Conservation (phyloP, 768 basidiomycete species). For the Phlebiopsis gigantea region DNA sequence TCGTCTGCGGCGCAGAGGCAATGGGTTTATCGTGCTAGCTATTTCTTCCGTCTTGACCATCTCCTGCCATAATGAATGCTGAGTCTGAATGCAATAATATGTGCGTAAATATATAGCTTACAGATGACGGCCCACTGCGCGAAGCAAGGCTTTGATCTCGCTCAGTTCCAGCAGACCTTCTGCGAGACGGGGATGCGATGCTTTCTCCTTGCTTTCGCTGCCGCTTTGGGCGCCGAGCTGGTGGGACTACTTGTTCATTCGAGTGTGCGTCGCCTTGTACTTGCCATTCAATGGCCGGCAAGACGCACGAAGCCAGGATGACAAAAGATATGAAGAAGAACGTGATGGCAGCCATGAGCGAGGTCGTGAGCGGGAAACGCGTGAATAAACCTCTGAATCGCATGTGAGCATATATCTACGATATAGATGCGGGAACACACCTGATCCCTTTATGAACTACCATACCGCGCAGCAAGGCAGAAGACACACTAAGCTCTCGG, state of each 20-base stretch:
- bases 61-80: background rate
- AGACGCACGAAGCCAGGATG: slow-evolving; percentile 26
- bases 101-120: background rate
- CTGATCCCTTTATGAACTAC: slow-evolving; percentile 66
- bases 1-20: slow-evolving; percentile 13
- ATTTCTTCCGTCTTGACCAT: slow-evolving; percentile 9
- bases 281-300: slow-evolving; percentile 28
- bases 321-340: slow-evolving; percentile 32
- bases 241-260: background rate
- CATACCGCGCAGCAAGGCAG: slow-evolving; percentile 55
- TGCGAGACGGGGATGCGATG: background rate
- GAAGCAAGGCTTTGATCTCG: slow-evolving; percentile 11
- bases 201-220: background rate
- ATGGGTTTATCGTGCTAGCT: background rate
- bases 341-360: slow-evolving; percentile 33
- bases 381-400: slow-evolving; percentile 56
- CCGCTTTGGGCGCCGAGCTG: background rate
- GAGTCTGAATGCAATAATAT: background rate
- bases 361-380: slow-evolving; percentile 59
- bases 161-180: background rate
- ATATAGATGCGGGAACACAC: slow-evolving; percentile 33
- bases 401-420: background rate
- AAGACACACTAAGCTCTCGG: slow-evolving; percentile 64
- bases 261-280: slow-evolving; percentile 13
- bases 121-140: slow-evolving; percentile 1